Evolutionary conservation across 352 stramenopile genomes (phyloP), one percentile per base, ranked within the genome.

Genomic region (Elongisporangium anandrum): DNA sequence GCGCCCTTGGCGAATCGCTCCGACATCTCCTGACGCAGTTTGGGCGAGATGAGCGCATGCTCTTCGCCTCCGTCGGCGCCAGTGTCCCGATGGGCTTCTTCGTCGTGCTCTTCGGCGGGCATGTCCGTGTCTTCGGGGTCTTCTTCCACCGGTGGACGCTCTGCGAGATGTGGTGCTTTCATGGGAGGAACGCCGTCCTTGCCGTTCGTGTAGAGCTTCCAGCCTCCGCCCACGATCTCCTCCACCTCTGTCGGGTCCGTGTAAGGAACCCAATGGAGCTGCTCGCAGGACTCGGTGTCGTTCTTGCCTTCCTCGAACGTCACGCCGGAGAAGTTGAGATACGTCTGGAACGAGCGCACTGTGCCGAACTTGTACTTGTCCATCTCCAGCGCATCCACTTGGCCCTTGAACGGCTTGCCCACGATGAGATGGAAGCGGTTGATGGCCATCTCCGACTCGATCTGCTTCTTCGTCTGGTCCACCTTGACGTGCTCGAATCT

Each of bases 231-330:
- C 21, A 90, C 64, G 10, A 88, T 52, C 50, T 60, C 47, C 57
- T 90, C 80, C 4, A 90, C 70, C 12, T 81, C 68, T 6, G 63
- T 75, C 9, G 76, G 65, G 62, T 90, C 64, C 56, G 67, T 63
- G 51, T 88, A 90, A 19, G 81, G 81, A 13, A 90, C 75, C 81
- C 81, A 90, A 62, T 90, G 79, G 19, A 87, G 70, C 50, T 90
- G 81, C 17, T 76, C 57, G 60, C 81, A 90, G 19, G 77, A 87
- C 19, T 79, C 64, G 21, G 68, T 77, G 65, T 88, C 79, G 54
- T 82, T 82, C 52, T 73, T 61, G 24, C 73, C 66, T 45, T 69
- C 54, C 49, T 74, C 59, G 55, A 90, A 86, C 9, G 59, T 79
- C 10, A 89, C 70, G 3, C 77, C 77, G 8, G 76, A 79, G 56